Conservation (phyloP, 139 green algal species). For the Closterium sp. region DNA sequence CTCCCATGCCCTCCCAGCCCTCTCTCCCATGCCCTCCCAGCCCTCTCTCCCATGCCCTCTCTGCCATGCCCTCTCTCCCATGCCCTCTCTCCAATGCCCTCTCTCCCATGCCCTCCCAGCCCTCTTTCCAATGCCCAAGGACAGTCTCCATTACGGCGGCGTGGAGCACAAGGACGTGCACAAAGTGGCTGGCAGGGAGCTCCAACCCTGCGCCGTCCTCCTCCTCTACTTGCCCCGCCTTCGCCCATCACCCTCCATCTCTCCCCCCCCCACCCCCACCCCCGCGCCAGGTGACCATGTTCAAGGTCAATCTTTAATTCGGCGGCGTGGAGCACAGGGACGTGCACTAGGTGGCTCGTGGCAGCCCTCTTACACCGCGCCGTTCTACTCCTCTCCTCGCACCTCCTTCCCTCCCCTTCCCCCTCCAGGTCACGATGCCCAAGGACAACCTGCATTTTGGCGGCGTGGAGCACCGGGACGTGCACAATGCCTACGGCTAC, state of each 20-base stretch:
- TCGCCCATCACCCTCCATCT: not conserved
- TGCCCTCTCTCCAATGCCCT: slow-evolving; percentile 76
- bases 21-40: no score
- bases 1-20: no score
- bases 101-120: no score
- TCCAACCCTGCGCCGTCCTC: slow-evolving; percentile 78
- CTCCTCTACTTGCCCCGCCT: slow-evolving; percentile 48
- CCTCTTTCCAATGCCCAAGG: slow-evolving; percentile 89
- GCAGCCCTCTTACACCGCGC: slow-evolving; percentile 80
- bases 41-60: no score
- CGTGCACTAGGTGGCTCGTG: slow-evolving; percentile 82
- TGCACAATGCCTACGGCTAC: slow-evolving; percentile 81
- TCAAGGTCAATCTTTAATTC: slow-evolving; percentile 86
- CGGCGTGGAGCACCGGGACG: slow-evolving; percentile 85
- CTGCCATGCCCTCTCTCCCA: no score
- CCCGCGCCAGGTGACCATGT: slow-evolving; percentile 76
- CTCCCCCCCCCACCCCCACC: not conserved
- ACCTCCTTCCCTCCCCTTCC: not conserved
- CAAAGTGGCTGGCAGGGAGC: slow-evolving; percentile 77
- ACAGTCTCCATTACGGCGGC: slow-evolving; percentile 76
- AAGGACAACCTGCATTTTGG: slow-evolving; percentile 87
- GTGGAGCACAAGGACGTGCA: slow-evolving; percentile 95
- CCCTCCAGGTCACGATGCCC: slow-evolving; percentile 78
- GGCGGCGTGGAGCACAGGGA: slow-evolving; percentile 86
- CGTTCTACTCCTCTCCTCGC: slow-evolving; percentile 23